A percentile compares a stretch with the other conserved stretches of the same genome.
Evolutionary conservation across 192 early-diverging fungal species (phyloP).

Genomic region (Endogone sp.): DNA sequence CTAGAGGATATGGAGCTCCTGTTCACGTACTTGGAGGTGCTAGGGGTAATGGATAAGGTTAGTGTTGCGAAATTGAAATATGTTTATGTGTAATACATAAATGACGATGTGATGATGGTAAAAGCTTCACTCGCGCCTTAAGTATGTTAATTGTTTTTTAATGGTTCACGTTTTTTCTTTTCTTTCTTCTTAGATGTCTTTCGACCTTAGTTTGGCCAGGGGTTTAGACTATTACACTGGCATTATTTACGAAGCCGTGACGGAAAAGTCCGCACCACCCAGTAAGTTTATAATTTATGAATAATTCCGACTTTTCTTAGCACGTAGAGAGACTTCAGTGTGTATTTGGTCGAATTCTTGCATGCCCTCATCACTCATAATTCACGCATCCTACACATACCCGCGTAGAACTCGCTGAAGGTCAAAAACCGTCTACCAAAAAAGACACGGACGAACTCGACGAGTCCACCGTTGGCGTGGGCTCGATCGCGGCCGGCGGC

Average conservation of each 20-base stretch:
- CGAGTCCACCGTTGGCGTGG: constrained; percentile 80
- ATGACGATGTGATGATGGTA: background rate
- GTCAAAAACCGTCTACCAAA: constrained; percentile 38
- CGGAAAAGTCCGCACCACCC: constrained; percentile 50
- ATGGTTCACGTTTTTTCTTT: background rate
- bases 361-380: background rate
- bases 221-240: constrained; percentile 99
- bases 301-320: too few species aligned
- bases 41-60: constrained; percentile 60
- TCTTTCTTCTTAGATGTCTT: constrained; percentile 53
- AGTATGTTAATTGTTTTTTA: background rate
- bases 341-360: too few species aligned
- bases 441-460: constrained; percentile 58
- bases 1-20: constrained; percentile 83
- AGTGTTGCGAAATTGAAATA: background rate
- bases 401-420: constrained; percentile 43
- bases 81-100: background rate
- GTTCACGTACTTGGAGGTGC: constrained; percentile 81
- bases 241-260: constrained; percentile 96
- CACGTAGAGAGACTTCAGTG: too few species aligned
- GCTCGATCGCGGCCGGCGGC: constrained; percentile 95
- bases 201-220: constrained; percentile 94
- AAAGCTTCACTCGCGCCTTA: too few species aligned
- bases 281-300: constrained; percentile 27
- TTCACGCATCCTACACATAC: too few species aligned